A percentile compares a stretch with the other conserved stretches of the same genome.
These are phyloP conservation scores for Acer yangbiense DNA, from an alignment of 345 rosid species.

Conservation along the genomic window DNA sequence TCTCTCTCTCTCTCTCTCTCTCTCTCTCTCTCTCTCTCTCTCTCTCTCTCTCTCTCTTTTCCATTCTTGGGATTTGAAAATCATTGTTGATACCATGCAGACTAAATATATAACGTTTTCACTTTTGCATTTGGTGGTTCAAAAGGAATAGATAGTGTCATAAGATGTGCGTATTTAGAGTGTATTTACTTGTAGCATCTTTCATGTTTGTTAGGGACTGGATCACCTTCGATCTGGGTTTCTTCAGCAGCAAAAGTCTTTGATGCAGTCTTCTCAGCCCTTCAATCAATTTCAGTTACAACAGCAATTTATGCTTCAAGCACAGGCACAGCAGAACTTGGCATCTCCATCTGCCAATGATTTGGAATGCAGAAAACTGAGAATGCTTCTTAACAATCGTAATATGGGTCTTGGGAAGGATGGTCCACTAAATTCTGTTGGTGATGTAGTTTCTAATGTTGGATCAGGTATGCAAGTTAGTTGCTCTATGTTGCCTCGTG, in stretches of 20 bases:
- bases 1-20: too few species aligned
- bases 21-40: not conserved
- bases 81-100: not conserved
- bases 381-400: conserved; percentile 48
- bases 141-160: not conserved
- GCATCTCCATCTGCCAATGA: conserved; percentile 47
- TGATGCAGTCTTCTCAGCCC: conserved; percentile 49
- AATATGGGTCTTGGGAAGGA: conserved; percentile 47
- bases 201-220: conserved; percentile 40
- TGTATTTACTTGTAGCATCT: conserved; percentile 11
- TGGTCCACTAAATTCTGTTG: conserved; percentile 31
- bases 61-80: not conserved
- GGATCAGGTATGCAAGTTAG: conserved; percentile 41
- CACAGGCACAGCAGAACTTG: conserved; percentile 58
- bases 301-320: conserved; percentile 56
- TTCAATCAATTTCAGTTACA: conserved; percentile 49
- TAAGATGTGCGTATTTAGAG: not conserved
- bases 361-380: conserved; percentile 51
- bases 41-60: not conserved
- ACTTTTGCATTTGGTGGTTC: not conserved
- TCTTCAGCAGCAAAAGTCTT: conserved; percentile 47
- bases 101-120: not conserved
- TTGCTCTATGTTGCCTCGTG: conserved; percentile 38
- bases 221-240: conserved; percentile 54
- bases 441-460: conserved; percentile 43